Conservation (phyloP, 2,329 filamentous ascomycete genomes). For the Fusarium torreyae region DNA sequence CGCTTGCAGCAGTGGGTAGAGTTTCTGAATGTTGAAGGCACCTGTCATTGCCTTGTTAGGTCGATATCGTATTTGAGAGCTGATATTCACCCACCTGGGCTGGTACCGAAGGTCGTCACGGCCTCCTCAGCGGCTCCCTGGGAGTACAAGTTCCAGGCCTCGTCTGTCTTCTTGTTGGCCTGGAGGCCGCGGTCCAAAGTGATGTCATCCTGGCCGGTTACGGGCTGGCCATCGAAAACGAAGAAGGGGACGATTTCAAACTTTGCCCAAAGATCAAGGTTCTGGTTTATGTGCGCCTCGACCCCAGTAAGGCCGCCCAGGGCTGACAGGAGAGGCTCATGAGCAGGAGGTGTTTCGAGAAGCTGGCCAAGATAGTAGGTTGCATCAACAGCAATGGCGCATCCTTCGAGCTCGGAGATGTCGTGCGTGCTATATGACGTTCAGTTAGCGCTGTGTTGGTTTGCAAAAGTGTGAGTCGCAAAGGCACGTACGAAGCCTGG, state of each 20-base stretch:
- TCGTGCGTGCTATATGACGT: slow-evolving; percentile 66
- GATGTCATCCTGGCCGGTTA: slow-evolving; percentile 81
- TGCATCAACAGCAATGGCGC: slow-evolving; percentile 87
- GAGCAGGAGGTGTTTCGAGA: slow-evolving; percentile 77
- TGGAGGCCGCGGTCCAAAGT: slow-evolving; percentile 74
- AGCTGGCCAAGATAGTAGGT: slow-evolving; percentile 88
- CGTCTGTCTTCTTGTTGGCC: slow-evolving; percentile 79
- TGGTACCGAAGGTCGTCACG: slow-evolving; percentile 85
- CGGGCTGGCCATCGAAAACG: slow-evolving; percentile 90
- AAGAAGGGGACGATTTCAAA: slow-evolving; percentile 85
- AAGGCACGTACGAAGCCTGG: slow-evolving; percentile 55
- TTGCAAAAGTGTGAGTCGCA: slow-evolving; percentile 11
- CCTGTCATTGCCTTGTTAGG: slow-evolving; percentile 64
- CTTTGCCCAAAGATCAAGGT: slow-evolving; percentile 80
- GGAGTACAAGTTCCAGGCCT: slow-evolving; percentile 91
- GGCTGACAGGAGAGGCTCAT: slow-evolving; percentile 91
- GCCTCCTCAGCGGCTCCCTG: slow-evolving; percentile 83
- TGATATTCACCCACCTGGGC: slow-evolving; percentile 71
- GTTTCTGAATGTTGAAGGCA: slow-evolving; percentile 77
- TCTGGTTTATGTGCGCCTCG: slow-evolving; percentile 79
- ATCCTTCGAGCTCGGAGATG: slow-evolving; percentile 80
- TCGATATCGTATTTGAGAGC: slow-evolving; percentile 12
- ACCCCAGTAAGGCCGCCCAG: slow-evolving; percentile 91
- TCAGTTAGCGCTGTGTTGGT: slow-evolving; percentile 42
- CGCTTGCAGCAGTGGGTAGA: slow-evolving; percentile 83